Conservation (phyloP, 805 yeast species). For the Saturnispora gosingensis region DNA sequence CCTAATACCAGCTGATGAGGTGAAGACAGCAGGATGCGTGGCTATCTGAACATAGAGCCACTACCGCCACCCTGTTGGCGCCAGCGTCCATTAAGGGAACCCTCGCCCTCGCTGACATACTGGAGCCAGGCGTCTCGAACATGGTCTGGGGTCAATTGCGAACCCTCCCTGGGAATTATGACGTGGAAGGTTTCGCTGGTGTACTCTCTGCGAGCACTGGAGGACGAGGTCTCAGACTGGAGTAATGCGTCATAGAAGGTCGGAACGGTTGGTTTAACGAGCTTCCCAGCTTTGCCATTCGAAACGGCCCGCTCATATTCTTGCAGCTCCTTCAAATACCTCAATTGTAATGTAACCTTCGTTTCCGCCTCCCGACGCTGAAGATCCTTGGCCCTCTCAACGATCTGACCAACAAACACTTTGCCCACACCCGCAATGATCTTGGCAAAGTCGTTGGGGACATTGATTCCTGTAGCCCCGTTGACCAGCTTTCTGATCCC, state of each 20-base stretch:
- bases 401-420: conserved; percentile 81
- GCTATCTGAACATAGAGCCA: conserved; percentile 56
- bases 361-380: conserved; percentile 47
- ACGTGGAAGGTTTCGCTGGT: conserved; percentile 16
- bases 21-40: no score
- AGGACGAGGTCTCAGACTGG: conserved; percentile 5
- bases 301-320: conserved; percentile 25
- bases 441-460: conserved; percentile 71
- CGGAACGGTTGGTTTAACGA: conserved; percentile 18
- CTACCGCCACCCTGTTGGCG: conserved; percentile 63
- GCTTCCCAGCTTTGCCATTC: conserved; percentile 23
- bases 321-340: conserved; percentile 32
- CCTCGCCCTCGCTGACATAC: conserved; percentile 56
- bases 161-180: conserved; percentile 25
- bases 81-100: conserved; percentile 55
- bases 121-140: conserved; percentile 83
- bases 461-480: conserved; percentile 67
- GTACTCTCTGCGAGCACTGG: conserved; percentile 4
- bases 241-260: conserved; percentile 9
- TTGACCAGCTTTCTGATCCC: conserved; percentile 77
- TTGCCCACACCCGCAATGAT: conserved; percentile 81
- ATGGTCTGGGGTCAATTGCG: conserved; percentile 76
- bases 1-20: no score
- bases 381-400: conserved; percentile 69
- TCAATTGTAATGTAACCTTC: conserved; percentile 30